A percentile compares a stretch with the other conserved stretches of the same genome.
phyloP scores from a whole-genome alignment of 257 asterid species.

The Agastache rugosa region DNA sequence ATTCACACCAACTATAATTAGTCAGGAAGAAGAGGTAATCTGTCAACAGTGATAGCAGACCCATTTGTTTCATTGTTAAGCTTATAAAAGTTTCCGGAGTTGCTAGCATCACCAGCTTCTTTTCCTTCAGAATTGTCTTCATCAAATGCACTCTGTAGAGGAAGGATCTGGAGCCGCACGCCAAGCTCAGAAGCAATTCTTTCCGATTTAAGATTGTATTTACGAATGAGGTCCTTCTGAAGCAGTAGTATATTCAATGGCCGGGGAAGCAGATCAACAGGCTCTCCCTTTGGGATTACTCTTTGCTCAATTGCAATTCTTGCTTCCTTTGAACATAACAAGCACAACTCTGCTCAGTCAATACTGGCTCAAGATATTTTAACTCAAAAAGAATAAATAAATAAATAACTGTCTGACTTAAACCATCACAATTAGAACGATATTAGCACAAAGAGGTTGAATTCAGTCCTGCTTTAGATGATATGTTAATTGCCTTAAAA shows the following conservation, averaged over 20 bases:
- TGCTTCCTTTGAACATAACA: constrained; percentile 68
- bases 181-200: constrained; percentile 70
- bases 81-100: constrained; percentile 41
- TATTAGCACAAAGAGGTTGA: constrained; percentile 15
- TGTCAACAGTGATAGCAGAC: constrained; percentile 50
- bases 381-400: background rate
- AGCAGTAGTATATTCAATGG: constrained; percentile 69
- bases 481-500: background rate
- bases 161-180: constrained; percentile 67
- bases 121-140: constrained; percentile 50
- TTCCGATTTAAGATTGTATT: constrained; percentile 80
- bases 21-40: constrained; percentile 84
- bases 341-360: constrained; percentile 20
- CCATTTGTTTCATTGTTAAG: constrained; percentile 60
- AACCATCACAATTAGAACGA: background rate
- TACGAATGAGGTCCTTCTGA: constrained; percentile 86
- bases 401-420: background rate
- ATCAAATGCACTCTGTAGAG: constrained; percentile 46
- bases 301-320: constrained; percentile 81
- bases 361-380: constrained; percentile 1
- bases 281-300: constrained; percentile 86
- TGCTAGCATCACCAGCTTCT: constrained; percentile 42
- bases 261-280: constrained; percentile 85
- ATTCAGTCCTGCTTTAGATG: background rate
- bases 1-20: constrained; percentile 29